phyloP scores from a whole-genome alignment of 495 filamentous ascomycete genomes.

The Sordaria brevicollis region DNA sequence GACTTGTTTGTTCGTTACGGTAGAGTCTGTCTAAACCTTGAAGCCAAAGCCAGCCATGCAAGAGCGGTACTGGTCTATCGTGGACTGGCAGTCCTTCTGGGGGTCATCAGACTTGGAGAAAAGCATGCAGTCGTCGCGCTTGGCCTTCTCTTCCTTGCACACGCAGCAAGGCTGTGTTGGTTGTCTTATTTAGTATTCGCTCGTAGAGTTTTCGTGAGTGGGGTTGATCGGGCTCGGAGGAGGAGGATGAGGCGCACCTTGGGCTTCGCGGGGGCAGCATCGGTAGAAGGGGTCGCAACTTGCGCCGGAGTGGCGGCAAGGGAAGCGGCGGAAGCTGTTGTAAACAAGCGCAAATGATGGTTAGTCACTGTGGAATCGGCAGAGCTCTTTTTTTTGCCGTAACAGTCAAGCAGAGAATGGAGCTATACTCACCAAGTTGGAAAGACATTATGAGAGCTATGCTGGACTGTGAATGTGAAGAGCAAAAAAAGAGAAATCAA shows the following conservation, averaged over 20 bases:
- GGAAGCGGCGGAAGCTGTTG: slow-evolving; percentile 18
- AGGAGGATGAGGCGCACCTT: slow-evolving; percentile 28
- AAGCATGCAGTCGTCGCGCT: slow-evolving; percentile 97
- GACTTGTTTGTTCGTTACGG: not conserved
- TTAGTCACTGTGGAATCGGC: not conserved
- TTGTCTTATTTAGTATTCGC: not conserved
- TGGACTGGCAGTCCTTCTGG: slow-evolving; percentile 64
- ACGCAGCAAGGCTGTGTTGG: slow-evolving; percentile 81
- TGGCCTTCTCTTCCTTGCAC: slow-evolving; percentile 87
- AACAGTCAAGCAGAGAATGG: not conserved
- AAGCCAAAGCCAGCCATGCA: slow-evolving; percentile 96
- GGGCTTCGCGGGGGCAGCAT: slow-evolving; percentile 30
- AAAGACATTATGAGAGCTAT: slow-evolving; percentile 21
- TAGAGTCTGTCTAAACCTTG: slow-evolving; percentile 46
- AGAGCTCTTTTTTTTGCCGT: not conserved
- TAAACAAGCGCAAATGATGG: not conserved
- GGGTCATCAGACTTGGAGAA: slow-evolving; percentile 75
- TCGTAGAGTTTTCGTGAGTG: not conserved
- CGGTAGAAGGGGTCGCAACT: slow-evolving; percentile 9
- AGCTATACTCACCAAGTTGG: slow-evolving; percentile 1
- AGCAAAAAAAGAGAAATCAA: not conserved
- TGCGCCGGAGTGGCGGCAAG: slow-evolving; percentile 13
- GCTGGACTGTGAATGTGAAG: not conserved
- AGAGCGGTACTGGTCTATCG: slow-evolving; percentile 73
- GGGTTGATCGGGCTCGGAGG: not conserved